Conservation (phyloP, 164 flowering plant species). For the Umbilicus rupestris region DNA sequence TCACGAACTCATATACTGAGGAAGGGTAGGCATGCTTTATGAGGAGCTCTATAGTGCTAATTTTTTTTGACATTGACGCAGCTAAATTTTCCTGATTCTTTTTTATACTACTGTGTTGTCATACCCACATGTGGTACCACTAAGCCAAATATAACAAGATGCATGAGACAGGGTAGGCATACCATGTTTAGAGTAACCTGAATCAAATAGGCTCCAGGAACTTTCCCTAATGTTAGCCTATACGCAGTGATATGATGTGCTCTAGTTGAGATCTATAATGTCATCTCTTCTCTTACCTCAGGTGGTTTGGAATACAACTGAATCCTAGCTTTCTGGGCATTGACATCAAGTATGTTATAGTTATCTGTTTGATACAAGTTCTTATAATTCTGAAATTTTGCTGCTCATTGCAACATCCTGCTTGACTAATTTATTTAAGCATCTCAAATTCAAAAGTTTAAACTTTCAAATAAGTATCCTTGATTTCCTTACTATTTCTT, state of each 20-base stretch:
- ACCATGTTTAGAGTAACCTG: no score
- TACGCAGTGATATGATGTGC: background rate
- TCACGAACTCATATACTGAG: background rate
- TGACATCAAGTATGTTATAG: slow-evolving; percentile 81
- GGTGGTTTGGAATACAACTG: slow-evolving; percentile 99
- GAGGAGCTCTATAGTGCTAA: no score
- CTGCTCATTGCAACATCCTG: background rate
- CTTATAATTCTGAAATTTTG: background rate
- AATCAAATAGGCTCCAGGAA: no score
- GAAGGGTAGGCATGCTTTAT: no score
- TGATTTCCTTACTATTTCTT: slow-evolving; percentile 13
- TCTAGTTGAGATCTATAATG: slow-evolving; percentile 9
- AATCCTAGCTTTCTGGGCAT: slow-evolving; percentile 90
- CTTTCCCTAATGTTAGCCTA: background rate
- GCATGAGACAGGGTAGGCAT: no score
- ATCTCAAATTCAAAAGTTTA: background rate
- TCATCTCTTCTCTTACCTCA: slow-evolving; percentile 18
- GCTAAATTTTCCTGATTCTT: background rate
- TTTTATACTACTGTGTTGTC: background rate
- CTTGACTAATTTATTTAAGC: background rate
- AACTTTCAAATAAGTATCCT: background rate
- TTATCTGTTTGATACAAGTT: background rate
- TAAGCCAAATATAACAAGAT: no score
- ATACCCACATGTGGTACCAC: background rate
- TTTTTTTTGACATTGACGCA: no score